Evolutionary conservation across 371 early-diverging fungal genomes (phyloP).

Genomic region (Zopfochytrium polystomum): DNA sequence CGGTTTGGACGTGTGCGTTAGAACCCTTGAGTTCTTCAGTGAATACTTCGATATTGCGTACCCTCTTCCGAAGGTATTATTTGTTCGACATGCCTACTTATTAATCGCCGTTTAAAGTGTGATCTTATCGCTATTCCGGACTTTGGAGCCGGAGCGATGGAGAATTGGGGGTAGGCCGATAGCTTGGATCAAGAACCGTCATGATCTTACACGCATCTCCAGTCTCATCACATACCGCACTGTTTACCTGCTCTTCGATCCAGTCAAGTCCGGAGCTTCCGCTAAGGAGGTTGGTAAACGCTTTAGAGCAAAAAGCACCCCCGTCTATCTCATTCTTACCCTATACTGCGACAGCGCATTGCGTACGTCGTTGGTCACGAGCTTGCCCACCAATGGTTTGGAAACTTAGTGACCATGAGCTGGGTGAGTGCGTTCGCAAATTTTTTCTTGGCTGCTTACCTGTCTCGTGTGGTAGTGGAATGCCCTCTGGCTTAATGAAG

Average conservation of each 20-base stretch:
- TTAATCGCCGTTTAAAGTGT: no score
- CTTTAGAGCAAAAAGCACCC: no score
- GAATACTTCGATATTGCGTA: conserved; percentile 81
- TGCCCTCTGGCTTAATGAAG: conserved; percentile 96
- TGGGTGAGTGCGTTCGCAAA: conserved; percentile 26
- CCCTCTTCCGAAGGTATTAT: conserved; percentile 85
- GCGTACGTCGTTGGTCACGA: conserved; percentile 90
- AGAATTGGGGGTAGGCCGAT: conserved; percentile 95
- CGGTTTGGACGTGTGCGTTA: conserved; percentile 70
- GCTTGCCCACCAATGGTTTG: conserved; percentile 96
- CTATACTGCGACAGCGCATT: no score
- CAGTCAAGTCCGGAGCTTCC: conserved; percentile 57
- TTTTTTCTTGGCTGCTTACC: not conserved
- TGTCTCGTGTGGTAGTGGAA: conserved; percentile 24
- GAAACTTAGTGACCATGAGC: conserved; percentile 90
- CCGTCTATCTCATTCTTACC: no score
- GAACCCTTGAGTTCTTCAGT: conserved; percentile 74
- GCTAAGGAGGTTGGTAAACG: conserved; percentile 70
- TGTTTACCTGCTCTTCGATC: conserved; percentile 68
- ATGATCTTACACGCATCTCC: no score
- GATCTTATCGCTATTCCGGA: conserved; percentile 90
- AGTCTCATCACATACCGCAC: conserved; percentile 90
- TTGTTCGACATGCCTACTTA: no score
- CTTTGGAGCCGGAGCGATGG: conserved; percentile 78
- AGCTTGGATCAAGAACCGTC: no score